Evolutionary conservation across 2,329 filamentous ascomycete species (phyloP).

Genomic region (Aspergillus sp.): DNA sequence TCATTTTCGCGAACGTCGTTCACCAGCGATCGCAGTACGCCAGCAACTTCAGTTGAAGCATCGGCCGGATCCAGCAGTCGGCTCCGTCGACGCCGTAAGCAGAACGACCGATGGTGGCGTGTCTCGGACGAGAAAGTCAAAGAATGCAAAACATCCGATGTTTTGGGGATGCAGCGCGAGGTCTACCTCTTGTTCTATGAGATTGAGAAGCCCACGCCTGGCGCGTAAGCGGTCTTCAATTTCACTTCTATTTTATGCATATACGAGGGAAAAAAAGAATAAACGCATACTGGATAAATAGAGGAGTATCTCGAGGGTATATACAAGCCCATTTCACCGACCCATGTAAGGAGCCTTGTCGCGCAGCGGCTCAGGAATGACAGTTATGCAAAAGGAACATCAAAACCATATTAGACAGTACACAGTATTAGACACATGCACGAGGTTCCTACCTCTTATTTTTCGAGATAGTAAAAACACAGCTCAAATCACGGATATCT

Average conservation of each 20-base stretch:
- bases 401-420: background rate
- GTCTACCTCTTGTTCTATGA: constrained; percentile 98
- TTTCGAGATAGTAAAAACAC: too few species aligned
- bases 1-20: constrained; percentile 28
- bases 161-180: constrained; percentile 90
- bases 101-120: constrained; percentile 86
- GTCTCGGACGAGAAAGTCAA: constrained; percentile 97
- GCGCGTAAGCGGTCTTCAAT: background rate
- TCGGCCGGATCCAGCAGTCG: constrained; percentile 35
- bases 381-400: background rate
- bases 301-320: background rate
- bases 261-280: background rate
- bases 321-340: background rate
- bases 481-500: too few species aligned
- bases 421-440: background rate
- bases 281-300: background rate
- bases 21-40: constrained; percentile 26
- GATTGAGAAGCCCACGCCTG: constrained; percentile 58
- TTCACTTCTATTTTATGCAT: background rate
- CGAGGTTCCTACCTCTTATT: background rate
- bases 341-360: background rate
- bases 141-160: constrained; percentile 88
- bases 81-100: constrained; percentile 61
- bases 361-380: background rate
- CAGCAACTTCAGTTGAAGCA: constrained; percentile 28